Evolutionary conservation across 352 stramenopile species (phyloP), one percentile per base, ranked within the genome.

Genomic region (Globisporangium heterothallicum): DNA sequence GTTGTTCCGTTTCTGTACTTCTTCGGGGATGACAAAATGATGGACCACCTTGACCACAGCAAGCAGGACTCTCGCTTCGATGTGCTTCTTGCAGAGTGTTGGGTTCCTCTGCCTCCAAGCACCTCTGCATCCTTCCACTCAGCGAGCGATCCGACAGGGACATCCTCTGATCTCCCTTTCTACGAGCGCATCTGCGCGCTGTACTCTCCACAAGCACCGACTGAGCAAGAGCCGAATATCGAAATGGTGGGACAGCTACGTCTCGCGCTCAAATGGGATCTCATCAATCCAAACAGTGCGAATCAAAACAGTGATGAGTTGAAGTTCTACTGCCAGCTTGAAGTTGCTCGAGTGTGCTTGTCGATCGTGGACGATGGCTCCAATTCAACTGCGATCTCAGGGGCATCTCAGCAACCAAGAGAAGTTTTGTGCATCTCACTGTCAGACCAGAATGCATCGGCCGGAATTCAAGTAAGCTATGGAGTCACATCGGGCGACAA

Each of bases 1-100:
- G 83, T 94, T 14, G 77, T 94, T 26, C 83, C 83, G 3, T 94
- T 94, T 55, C 59, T 94, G 19, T 94, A 94, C 48, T 94, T 94
- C 59, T 94, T 94, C 49, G 83, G 83, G 6, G 83, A 94, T 19
- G 83, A 94, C 52, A 68, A 69, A 16, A 94, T 85, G 59, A 88
- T 94, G 80, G 83, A 94, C 49, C 77, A 88, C 59, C 60, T 94
- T 30, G 80, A 94, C 49, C 83, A 91, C 54, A 89, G 78, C 63
- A 92, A 91, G 47, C 78, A 91, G 55, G 80, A 94, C 41, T 85
- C 76, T 8, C 74, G 82, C 3, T 89, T 89, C 32, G 83, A 94
- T 32, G 66, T 72, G 40, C 65, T 94, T 13, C 43, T 94, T 14
- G 83, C 78, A 8, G 79, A 92, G 53, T 88, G 76, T 22, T 94